phyloP scores from a whole-genome alignment of 805 yeast species.

The Saccharomycopsis javanensis region DNA sequence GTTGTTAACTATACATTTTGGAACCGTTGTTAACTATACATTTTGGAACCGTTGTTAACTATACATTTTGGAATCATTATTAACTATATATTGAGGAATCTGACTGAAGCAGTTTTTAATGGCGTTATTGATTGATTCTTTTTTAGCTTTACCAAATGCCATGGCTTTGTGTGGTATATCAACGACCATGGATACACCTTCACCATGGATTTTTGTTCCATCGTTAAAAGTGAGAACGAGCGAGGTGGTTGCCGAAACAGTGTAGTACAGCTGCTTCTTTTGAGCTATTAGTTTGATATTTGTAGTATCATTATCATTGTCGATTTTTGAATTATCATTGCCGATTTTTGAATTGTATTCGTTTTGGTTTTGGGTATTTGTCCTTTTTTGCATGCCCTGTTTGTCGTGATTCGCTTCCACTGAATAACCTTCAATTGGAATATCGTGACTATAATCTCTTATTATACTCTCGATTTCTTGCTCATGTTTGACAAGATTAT shows the following conservation, averaged over 20 bases:
- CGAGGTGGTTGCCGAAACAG: constrained; percentile 20
- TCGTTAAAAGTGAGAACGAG: constrained; percentile 33
- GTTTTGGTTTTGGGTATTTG: background rate
- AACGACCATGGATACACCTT: constrained; percentile 33
- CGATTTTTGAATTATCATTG: background rate
- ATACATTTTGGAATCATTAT: too few species aligned
- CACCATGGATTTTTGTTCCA: constrained; percentile 31
- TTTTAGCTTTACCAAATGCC: constrained; percentile 33
- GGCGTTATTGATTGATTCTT: constrained; percentile 40
- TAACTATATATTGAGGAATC: constrained; percentile 15
- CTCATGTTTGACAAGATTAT: constrained; percentile 5
- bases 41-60: too few species aligned
- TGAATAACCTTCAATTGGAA: too few species aligned
- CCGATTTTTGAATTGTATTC: background rate
- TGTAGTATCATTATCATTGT: background rate
- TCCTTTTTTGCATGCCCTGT: too few species aligned
- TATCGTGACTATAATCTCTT: background rate
- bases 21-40: too few species aligned
- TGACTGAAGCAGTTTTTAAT: constrained; percentile 34
- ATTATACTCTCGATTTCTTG: background rate
- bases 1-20: too few species aligned
- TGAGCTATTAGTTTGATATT: too few species aligned
- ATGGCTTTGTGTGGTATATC: constrained; percentile 28
- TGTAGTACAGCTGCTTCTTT: background rate
- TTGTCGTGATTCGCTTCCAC: too few species aligned